Percentiles rank a stretch among this genome's conserved stretches.
Conservation (phyloP, 306 rosid genomes). For the Pyrus betulifolia region DNA sequence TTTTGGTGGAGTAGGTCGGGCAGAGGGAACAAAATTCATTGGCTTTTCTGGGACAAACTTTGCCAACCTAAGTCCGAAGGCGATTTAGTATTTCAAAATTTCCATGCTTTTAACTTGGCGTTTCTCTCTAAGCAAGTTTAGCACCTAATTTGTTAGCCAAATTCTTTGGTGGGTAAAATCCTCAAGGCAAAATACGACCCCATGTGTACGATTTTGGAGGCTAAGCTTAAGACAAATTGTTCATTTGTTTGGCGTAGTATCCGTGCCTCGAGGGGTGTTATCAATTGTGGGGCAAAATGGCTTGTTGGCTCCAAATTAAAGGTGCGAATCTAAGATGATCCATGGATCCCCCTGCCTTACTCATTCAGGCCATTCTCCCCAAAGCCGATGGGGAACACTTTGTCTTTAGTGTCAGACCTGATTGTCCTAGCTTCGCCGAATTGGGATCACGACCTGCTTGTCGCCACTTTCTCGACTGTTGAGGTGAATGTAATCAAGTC, state of each 20-base stretch:
- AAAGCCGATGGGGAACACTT: too few species aligned
- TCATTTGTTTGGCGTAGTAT: background rate
- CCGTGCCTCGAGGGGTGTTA: background rate
- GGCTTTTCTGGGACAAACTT: background rate
- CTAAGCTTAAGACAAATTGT: background rate
- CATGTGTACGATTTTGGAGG: background rate
- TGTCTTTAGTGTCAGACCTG: too few species aligned
- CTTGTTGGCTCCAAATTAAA: background rate
- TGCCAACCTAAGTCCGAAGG: background rate
- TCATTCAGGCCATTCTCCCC: too few species aligned
- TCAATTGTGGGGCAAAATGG: background rate
- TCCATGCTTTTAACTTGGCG: background rate
- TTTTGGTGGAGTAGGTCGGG: background rate
- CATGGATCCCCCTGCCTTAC: too few species aligned
- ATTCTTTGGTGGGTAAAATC: background rate
- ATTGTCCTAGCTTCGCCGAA: too few species aligned
- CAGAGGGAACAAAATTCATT: background rate
- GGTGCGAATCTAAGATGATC: accelerated
- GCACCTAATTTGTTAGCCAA: background rate
- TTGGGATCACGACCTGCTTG: too few species aligned
- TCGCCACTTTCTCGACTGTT: too few species aligned
- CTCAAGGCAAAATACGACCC: background rate
- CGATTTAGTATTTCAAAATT: background rate
- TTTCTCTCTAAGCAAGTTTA: background rate
- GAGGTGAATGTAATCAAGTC: too few species aligned